Base-by-base conservation (phyloP, 2,329 filamentous ascomycete genomes). In the Metarhizium sp. region DNA sequence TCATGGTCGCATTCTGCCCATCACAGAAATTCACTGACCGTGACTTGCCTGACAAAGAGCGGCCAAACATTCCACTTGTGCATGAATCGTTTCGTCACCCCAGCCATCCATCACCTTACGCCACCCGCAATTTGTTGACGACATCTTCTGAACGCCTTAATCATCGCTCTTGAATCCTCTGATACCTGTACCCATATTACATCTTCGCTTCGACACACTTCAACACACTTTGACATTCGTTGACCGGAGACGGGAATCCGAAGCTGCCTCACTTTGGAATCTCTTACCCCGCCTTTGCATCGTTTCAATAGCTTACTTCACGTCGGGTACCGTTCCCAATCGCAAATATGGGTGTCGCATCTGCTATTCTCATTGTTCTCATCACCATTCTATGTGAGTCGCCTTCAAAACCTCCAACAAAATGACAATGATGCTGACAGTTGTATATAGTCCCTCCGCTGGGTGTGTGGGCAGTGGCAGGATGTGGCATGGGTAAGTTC, bases 391-490 rank as follows among this genome's bases (percentile, higher is more conserved):
- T 81, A 60, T 74, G 79, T 82, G 67, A 58, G 77, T 67, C 32
- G 32, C 14, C 42, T 47, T 56, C 5, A 40, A 49, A 45, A 18
- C 43, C 20, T 11, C 25, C 8, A 30, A 18, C 45, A 10, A 14
- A 14, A 29, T 29, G 7, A 16, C 20, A 11, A 5, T 20, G 8
- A 30, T 30, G 45, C 45, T 48, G 13, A 48, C 13, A 4, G 25
- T 6, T 8, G 20, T 30, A 20, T 30, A 18, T 60, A 88, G 85
- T 86, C 57, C 85, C 85, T 52, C 85, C 85, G 14, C 67, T 85
- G 54, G 85, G 84, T 51, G 84, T 86, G 48, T 84, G 76, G 65
- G 70, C 79, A 51, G 78, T 88, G 52, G 78, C 84, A 55, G 85
- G 85, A 64, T 88, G 84, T 64, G 83, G 84, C 57, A 72, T 73